A percentile compares a stretch with the other conserved stretches of the same genome.
Evolutionary conservation across 1,284 basidiomycete genomes (phyloP).

Genomic region (Schizophyllum amplum): DNA sequence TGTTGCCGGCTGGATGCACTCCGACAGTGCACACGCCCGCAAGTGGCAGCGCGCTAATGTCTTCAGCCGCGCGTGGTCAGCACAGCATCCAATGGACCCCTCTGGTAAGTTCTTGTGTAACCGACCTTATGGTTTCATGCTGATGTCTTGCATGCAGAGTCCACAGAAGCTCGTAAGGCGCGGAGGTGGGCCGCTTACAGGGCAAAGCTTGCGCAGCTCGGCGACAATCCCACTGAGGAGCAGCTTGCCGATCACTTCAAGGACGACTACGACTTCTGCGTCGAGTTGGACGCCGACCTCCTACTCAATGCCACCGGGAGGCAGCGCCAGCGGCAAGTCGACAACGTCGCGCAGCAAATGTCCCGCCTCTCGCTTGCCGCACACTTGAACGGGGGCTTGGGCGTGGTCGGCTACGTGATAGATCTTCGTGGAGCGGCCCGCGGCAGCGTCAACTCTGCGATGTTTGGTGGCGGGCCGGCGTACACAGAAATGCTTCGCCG

Average conservation of each 20-base stretch:
- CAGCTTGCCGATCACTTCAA: not conserved
- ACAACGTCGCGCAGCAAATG: not conserved
- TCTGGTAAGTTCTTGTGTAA: not conserved
- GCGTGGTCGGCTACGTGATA: not conserved
- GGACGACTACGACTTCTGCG: not conserved
- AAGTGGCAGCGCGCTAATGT: not conserved
- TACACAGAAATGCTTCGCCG: not conserved
- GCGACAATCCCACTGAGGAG: not conserved
- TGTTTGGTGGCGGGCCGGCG: not conserved
- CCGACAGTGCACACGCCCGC: not conserved
- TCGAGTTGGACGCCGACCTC: not conserved
- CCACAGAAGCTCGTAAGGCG: not conserved
- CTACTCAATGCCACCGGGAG: not conserved
- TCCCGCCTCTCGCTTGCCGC: not conserved
- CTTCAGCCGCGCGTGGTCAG: too few relatives aligned
- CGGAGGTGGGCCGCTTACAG: not conserved
- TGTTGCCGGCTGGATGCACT: not conserved
- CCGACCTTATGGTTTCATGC: too few relatives aligned
- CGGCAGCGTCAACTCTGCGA: not conserved
- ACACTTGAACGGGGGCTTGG: not conserved
- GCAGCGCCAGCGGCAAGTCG: not conserved
- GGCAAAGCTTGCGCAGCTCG: not conserved
- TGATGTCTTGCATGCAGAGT: not conserved
- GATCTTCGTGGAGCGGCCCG: not conserved
- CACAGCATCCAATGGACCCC: not conserved